Evolutionary conservation across 805 yeast genomes (phyloP), one percentile per base, ranked within the genome.

Genomic region (Nakazawaea sp.): DNA sequence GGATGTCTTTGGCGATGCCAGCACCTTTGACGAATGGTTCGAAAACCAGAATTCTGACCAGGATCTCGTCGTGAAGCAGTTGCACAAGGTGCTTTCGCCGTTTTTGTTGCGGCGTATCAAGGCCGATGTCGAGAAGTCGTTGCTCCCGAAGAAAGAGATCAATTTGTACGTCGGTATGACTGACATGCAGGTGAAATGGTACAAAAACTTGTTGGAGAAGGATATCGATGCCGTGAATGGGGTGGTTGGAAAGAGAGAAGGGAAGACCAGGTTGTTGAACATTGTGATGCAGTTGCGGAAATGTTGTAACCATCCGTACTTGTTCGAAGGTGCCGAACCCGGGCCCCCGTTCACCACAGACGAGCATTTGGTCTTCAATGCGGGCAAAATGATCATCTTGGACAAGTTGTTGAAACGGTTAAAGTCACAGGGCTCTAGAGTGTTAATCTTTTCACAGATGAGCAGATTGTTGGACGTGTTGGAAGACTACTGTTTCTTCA

Each of bases 271-370:
- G 40, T 64, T 92, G 44, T 68, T 90, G 41, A 90, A 90, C 53
- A 90, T 90, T 50, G 97, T 90, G 11, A 90, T 90, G 97, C 97
- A 90, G 59, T 67, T 90, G 45, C 72, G 97, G 51, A 90, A 90
- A 58, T 90, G 97, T 58, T 90, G 97, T 57, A 90, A 92, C 55
- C 98, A 92, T 60, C 97, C 97, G 0, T 90, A 92, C 58, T 63
- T 90, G 38, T 92, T 92, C 52, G 97, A 90, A 56, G 97, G 98
- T n/a, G 98, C 97, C 1, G 97, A 89, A 58, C 97, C 97, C 0
- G 97, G 97, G 8, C 97, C 97, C 1, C 97, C 97, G 1, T 90
- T 70, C 52, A 90, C 97, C 1, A 90, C 95, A 1, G 97, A 88
- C 58, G 97, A 89, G 57, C 97, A 90, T 60, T 68, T 90, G 45